Evolutionary conservation across 805 yeast species (phyloP), one percentile per base, ranked within the genome.

Genomic region (Myxozyma sirexii): DNA sequence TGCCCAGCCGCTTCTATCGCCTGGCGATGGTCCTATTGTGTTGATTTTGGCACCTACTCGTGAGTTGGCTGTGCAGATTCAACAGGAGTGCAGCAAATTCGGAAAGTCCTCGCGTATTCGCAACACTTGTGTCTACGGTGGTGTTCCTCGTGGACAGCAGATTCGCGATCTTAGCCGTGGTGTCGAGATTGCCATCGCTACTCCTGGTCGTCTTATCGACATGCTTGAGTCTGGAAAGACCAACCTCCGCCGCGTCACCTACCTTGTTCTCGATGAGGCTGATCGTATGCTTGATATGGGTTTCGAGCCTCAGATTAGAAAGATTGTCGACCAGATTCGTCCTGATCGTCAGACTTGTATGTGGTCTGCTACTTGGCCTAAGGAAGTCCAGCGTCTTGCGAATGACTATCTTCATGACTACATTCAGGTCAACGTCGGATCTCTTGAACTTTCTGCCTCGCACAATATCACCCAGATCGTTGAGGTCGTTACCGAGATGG

Each of bases 301-400:
- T 76, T 94, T 94, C 77, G 99, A 94, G 82, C 98, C 98, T 69
- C 98, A 93, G 83, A 94, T 94, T 77, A 87, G 99, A 83, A 93
- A 93, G 80, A 94, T 94, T 77, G 93, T 94, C 68, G 68, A 65
- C 44, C 98, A 93, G 82, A 94, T 94, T 75, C 89, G 99, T 81
- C 99, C 99, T 64, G 99, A 94, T 77, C 91, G 98, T 82, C 99
- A 94, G 81, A 94, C 99, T 63, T 82, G 93, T 71, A 90, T 94
- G 97, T 94, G 98, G 98, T 93, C 98, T 64, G 99, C 99, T 69
- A 94, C 99, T 57, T 94, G 99, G 99, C 99, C 99, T 71, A 93
- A 92, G 83, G 96, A 90, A 77, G 98, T 94, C 66, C 96, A 93
- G 81, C 82, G 85, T 68, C 82, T 94, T 73, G 96, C 97, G 67